Evolutionary conservation across 2,329 filamentous ascomycete genomes (phyloP).

Genomic region (Ilyonectria mors-panacis): DNA sequence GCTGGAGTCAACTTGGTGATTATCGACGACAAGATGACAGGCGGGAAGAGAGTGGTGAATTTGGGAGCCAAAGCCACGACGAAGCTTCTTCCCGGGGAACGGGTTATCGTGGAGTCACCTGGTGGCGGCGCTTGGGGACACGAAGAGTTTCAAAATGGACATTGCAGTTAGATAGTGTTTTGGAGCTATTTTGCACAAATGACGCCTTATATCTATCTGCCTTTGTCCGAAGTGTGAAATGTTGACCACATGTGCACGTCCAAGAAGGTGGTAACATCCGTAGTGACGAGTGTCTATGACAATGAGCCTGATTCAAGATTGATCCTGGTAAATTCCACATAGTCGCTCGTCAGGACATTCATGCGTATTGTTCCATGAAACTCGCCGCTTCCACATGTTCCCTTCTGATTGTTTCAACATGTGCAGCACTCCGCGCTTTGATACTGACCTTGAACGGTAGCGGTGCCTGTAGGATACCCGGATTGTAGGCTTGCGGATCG

Average conservation of each 20-base stretch:
- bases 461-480: not conserved
- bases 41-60: conserved; percentile 51
- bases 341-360: not conserved
- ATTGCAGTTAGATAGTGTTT: too few relatives aligned
- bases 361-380: not conserved
- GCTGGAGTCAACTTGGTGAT: conserved; percentile 82
- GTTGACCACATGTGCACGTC: too few relatives aligned
- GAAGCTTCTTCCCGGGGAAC: conserved; percentile 41
- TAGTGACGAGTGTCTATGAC: too few relatives aligned
- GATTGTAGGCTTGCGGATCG: not conserved
- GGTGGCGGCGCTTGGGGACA: conserved; percentile 47
- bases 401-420: not conserved
- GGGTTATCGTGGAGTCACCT: conserved; percentile 46
- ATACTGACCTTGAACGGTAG: not conserved
- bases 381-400: not conserved
- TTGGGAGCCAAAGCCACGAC: conserved; percentile 43
- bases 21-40: conserved; percentile 46
- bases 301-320: too few relatives aligned
- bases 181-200: too few relatives aligned
- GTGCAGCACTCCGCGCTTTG: not conserved
- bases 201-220: too few relatives aligned
- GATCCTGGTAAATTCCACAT: too few relatives aligned
- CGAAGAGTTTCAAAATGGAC: not conserved
- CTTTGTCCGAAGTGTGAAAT: too few relatives aligned
- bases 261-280: too few relatives aligned